Evolutionary conservation across 305 asterid genomes (phyloP).

Genomic region (Solanum hybrid): DNA sequence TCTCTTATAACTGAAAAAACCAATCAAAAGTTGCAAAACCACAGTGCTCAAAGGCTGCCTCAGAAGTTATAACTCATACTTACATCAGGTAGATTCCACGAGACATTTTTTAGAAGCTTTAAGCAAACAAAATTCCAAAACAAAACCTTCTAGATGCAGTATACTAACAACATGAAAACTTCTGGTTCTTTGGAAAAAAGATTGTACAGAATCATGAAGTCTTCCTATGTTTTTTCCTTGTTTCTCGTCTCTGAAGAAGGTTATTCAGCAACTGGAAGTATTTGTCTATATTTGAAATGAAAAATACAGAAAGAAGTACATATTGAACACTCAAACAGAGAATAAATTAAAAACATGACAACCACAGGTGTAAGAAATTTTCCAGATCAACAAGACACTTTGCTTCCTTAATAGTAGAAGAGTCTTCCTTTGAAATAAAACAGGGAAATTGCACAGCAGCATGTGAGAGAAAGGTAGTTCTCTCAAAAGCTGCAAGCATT

Average conservation of each 20-base stretch:
- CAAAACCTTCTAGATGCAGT: not conserved
- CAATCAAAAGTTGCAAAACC: not conserved
- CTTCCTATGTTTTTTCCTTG: not conserved
- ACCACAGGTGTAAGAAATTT: not conserved
- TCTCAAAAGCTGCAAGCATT: not conserved
- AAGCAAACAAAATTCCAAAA: not conserved
- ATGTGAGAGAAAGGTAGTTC: not conserved
- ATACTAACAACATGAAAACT: not conserved
- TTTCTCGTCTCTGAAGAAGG: not conserved
- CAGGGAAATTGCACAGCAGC: not conserved
- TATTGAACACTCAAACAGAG: not conserved
- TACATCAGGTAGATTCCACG: not conserved
- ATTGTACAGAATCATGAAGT: not conserved
- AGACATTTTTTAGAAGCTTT: not conserved
- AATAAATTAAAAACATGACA: not conserved
- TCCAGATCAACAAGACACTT: not conserved
- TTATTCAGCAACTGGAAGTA: not conserved
- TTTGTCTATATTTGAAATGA: not conserved
- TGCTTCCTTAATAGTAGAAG: constrained; percentile 3
- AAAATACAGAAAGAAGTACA: not conserved
- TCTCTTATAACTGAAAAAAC: not conserved
- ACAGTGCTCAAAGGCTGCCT: not conserved
- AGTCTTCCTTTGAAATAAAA: not conserved
- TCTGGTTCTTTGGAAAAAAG: not conserved
- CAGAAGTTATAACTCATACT: not conserved